Evolutionary conservation across 1,284 basidiomycete genomes (phyloP).

Genomic region (Rhodotorula sp.): DNA sequence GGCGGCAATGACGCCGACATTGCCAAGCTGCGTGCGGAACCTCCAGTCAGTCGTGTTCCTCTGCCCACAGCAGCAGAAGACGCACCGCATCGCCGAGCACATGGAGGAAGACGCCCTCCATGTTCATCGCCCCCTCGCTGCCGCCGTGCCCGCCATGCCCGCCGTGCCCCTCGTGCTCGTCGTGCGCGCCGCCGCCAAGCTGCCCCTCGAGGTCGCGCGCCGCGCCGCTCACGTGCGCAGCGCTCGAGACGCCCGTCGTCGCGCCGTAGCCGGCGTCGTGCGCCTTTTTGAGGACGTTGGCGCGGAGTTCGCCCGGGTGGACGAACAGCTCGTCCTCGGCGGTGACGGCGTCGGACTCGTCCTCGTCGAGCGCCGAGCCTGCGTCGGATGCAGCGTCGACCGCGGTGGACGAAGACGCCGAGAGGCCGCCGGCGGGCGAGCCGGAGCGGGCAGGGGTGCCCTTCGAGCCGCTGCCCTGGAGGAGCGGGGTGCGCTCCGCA

Average conservation of each 20-base stretch:
- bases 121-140: conserved; percentile 71
- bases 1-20: conserved; percentile 94
- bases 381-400: background rate
- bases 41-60: background rate
- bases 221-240: background rate
- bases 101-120: conserved; percentile 90
- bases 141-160: conserved; percentile 32
- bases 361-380: conserved; percentile 8
- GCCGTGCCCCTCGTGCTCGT: conserved; percentile 48
- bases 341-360: conserved; percentile 14
- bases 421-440: background rate
- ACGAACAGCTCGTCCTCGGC: conserved; percentile 43
- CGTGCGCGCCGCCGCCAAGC: conserved; percentile 33
- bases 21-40: conserved; percentile 62
- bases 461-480: conserved; percentile 5
- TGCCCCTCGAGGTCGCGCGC: background rate
- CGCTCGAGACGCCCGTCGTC: background rate
- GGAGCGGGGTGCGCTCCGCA: conserved; percentile 41
- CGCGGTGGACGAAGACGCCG: background rate
- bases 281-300: conserved; percentile 42
- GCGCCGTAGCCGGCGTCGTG: conserved; percentile 43
- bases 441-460: background rate
- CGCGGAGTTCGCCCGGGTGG: conserved; percentile 44
- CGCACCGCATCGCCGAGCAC: conserved; percentile 85
- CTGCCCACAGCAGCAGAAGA: background rate